Conservation (phyloP, 2,329 filamentous ascomycete species). For the Penicillium brasilianum region DNA sequence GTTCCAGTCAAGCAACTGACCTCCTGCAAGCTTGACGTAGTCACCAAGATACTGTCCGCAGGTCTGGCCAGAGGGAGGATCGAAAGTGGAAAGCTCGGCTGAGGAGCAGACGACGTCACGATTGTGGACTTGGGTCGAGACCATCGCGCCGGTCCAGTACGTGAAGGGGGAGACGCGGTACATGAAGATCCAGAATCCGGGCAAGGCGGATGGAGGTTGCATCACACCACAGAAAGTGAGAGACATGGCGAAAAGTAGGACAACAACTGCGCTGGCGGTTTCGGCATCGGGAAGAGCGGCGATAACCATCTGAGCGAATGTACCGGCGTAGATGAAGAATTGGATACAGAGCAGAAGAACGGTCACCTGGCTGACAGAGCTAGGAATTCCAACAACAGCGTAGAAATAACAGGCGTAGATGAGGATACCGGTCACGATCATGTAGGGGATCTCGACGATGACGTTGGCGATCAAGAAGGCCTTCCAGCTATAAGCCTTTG, state of each 20-base stretch:
- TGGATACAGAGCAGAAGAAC: slow-evolving; percentile 77
- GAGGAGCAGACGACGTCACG: slow-evolving; percentile 67
- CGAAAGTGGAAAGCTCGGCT: slow-evolving; percentile 71
- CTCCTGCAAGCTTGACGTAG: slow-evolving; percentile 58
- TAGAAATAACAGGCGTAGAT: slow-evolving; percentile 87
- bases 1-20: slow-evolving; percentile 58
- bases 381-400: slow-evolving; percentile 66
- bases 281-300: slow-evolving; percentile 76
- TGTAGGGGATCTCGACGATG: slow-evolving; percentile 84
- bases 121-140: slow-evolving; percentile 72
- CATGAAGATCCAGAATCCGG: slow-evolving; percentile 70
- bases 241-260: slow-evolving; percentile 78
- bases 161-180: slow-evolving; percentile 65
- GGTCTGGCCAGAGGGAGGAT: slow-evolving; percentile 61
- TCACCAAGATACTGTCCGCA: slow-evolving; percentile 64
- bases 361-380: slow-evolving; percentile 71
- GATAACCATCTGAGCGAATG: slow-evolving; percentile 80
- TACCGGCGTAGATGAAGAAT: slow-evolving; percentile 80
- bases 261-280: slow-evolving; percentile 74
- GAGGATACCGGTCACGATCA: slow-evolving; percentile 71
- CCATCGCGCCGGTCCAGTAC: slow-evolving; percentile 63
- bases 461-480: slow-evolving; percentile 84
- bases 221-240: slow-evolving; percentile 77
- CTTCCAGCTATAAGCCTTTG: slow-evolving; percentile 84
- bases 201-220: slow-evolving; percentile 67